Percentiles rank a stretch among this genome's conserved stretches.
These are phyloP conservation scores for Cutaneotrichosporon sp. DNA, from an alignment of 1,284 basidiomycete genomes.

Conservation along the genomic window DNA sequence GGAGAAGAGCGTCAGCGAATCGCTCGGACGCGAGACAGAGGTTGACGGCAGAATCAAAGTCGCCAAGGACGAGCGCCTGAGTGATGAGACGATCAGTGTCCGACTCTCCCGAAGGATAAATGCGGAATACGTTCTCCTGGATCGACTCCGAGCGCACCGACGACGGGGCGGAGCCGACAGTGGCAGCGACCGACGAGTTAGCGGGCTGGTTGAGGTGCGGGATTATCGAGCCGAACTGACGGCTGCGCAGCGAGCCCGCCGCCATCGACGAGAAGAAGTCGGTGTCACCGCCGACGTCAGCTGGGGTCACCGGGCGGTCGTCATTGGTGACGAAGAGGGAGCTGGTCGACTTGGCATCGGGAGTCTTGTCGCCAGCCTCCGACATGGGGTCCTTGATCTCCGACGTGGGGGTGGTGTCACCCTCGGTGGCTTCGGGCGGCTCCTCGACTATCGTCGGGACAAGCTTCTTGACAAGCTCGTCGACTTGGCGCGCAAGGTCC, in stretches of 20 bases:
- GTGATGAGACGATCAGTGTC: conserved; percentile 87
- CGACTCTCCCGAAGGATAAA: conserved; percentile 84
- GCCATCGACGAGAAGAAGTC: conserved; percentile 88
- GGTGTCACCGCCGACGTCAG: conserved; percentile 60
- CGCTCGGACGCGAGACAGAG: conserved; percentile 86
- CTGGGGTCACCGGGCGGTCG: conserved; percentile 42
- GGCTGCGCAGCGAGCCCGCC: conserved; percentile 56
- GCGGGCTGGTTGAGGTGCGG: conserved; percentile 74
- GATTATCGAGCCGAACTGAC: conserved; percentile 64
- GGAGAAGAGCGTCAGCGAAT: conserved; percentile 89
- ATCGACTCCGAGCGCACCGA: conserved; percentile 73
- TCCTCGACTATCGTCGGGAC: conserved; percentile 52
- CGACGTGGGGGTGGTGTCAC: conserved; percentile 64
- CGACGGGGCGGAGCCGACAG: conserved; percentile 79
- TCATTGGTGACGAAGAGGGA: conserved; percentile 66
- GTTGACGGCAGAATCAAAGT: conserved; percentile 89
- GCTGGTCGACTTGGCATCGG: conserved; percentile 11
- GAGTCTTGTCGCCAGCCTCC: conserved; percentile 3
- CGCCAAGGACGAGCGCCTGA: conserved; percentile 88
- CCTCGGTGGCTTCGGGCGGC: conserved; percentile 28
- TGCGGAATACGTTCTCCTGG: conserved; percentile 74
- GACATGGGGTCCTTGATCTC: conserved; percentile 63
- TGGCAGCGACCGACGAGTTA: conserved; percentile 87
- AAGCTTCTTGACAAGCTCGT: conserved; percentile 74
- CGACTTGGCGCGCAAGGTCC: conserved; percentile 75